These are phyloP conservation scores for Clausena lansium DNA, from an alignment of 345 rosid genomes.

Conservation along the genomic window DNA sequence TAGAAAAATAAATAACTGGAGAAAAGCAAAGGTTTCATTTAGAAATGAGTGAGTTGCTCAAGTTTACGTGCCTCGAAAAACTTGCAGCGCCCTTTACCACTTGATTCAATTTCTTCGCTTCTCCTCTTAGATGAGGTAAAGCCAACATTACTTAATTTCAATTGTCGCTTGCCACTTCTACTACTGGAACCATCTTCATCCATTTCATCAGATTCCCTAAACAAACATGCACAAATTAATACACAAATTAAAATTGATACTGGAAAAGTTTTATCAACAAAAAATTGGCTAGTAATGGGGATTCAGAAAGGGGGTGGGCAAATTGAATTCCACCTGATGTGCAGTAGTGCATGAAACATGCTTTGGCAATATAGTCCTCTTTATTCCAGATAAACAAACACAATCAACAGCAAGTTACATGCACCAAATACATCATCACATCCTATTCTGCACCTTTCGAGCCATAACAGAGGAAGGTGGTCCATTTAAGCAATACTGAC, in stretches of 20 bases:
- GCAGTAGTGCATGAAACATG: background rate
- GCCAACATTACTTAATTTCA: slow-evolving; percentile 70
- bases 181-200: slow-evolving; percentile 53
- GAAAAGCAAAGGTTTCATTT: slow-evolving; percentile 18
- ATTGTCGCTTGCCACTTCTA: slow-evolving; percentile 54
- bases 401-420: background rate
- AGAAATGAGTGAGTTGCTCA: slow-evolving; percentile 68
- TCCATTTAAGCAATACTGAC: no score
- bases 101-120: slow-evolving; percentile 71
- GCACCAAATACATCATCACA: background rate
- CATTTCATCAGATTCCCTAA: slow-evolving; percentile 67
- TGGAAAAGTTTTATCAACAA: background rate
- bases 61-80: slow-evolving; percentile 79
- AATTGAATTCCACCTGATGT: background rate
- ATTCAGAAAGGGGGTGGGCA: background rate
- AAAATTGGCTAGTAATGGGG: background rate
- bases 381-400: background rate
- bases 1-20: background rate
- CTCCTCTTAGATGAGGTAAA: slow-evolving; percentile 61
- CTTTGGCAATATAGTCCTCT: background rate
- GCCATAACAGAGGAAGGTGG: no score
- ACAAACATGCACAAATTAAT: background rate
- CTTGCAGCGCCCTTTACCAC: slow-evolving; percentile 86
- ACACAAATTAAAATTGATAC: background rate
- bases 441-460: no score